Base-by-base conservation (phyloP, 495 filamentous ascomycete genomes). In the Durotheca rogersii region DNA sequence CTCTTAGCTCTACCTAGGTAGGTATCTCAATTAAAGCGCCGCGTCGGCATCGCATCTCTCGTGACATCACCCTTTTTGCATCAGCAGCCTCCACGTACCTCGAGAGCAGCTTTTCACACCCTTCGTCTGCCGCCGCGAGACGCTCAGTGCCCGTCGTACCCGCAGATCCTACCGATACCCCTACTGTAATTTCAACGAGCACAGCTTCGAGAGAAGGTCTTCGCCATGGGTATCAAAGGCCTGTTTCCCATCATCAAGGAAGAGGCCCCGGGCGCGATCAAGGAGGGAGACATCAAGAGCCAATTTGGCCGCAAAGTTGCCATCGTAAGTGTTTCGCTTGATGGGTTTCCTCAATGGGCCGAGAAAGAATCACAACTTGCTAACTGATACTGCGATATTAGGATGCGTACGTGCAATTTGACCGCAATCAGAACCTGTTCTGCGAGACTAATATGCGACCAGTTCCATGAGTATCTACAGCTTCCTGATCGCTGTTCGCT, bases 391-490 rank as follows among this genome's bases (percentile, higher is more conserved):
- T 29, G 2, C 12, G 7, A 52, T 68, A 55, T 53, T 60, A 92
- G 87, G 90, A 95, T 86, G 90, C 90, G 89, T 95, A 86, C 44
- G 85, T 72, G 36, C 16, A 7, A 27, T 5, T 2, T 18, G 15
- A 25, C n/a, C n/a, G n/a, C n/a, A n/a, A n/a, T n/a, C n/a, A n/a
- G n/a, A n/a, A n/a, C n/a, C n/a, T 44, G 19, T n/a, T 1, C 6
- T 25, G 2, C 14, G 4, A 50, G 7, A 56, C 62, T 73, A 61
- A 75, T 45, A 33, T 32, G 16, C 37, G 37, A 48, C 19, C 35
- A 95, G 89, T 34, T 98, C 93, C 29, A 98, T 97, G 93, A 93
- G 87, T 67, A 95, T 98, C 65, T 98, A 98, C 79, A 91, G 86
- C 72, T 98, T 98, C 77, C 81, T 98, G 34, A 89, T 98, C 60